Evolutionary conservation across 2,329 filamentous ascomycete genomes (phyloP).

Genomic region (Aspergillus sp.): DNA sequence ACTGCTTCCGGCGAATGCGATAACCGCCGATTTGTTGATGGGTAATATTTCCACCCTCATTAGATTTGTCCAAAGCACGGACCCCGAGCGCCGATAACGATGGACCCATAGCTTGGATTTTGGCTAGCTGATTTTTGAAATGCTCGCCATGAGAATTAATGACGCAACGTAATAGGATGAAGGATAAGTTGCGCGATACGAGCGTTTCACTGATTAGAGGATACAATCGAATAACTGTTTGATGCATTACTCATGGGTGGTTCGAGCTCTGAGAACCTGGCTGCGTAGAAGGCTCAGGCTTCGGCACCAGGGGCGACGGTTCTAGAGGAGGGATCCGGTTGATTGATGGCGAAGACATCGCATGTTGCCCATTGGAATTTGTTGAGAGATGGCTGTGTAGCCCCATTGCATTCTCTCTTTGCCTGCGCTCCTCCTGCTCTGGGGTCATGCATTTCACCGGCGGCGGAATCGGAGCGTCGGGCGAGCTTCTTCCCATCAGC

Average conservation of each 20-base stretch:
- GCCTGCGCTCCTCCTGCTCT: slow-evolving; percentile 42
- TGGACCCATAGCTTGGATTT: not conserved
- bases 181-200: not conserved
- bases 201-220: not conserved
- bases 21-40: slow-evolving; percentile 2
- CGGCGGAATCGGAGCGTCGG: slow-evolving; percentile 42
- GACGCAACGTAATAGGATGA: not conserved
- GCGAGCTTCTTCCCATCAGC: slow-evolving; percentile 44
- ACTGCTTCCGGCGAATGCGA: not conserved
- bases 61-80: not conserved
- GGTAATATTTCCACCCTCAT: slow-evolving; percentile 5
- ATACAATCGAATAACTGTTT: not conserved
- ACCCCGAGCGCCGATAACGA: not conserved
- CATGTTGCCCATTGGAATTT: slow-evolving; percentile 23
- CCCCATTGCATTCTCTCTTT: slow-evolving; percentile 36
- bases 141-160: not conserved
- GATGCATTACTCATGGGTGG: not conserved
- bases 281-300: slow-evolving; percentile 25
- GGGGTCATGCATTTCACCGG: slow-evolving; percentile 46
- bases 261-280: slow-evolving; percentile 3
- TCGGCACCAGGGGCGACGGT: slow-evolving; percentile 24
- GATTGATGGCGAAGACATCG: slow-evolving; percentile 35
- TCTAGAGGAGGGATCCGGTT: slow-evolving; percentile 33
- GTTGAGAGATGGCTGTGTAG: slow-evolving; percentile 19
- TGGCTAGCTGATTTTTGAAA: not conserved